A percentile compares a stretch with the other conserved stretches of the same genome.
phyloP scores from a whole-genome alignment of 2,329 filamentous ascomycete species.

The Colletotrichum sublineola region DNA sequence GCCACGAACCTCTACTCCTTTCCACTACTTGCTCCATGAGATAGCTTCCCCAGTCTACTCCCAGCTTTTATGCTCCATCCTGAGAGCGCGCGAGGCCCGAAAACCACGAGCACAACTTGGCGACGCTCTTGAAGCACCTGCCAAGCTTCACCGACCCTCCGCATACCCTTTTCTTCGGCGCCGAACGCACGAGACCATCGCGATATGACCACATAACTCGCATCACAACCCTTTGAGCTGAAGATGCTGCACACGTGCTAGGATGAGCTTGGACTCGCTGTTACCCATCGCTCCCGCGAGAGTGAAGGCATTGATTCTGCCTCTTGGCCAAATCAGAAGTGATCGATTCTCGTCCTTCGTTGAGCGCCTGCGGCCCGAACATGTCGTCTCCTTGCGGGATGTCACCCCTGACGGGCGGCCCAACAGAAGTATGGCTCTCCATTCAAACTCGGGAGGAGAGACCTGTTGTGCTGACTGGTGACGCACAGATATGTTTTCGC shows the following conservation, averaged over 20 bases:
- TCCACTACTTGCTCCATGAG: slow-evolving; percentile 19
- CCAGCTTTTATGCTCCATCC: slow-evolving; percentile 4
- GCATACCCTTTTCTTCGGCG: slow-evolving; percentile 4
- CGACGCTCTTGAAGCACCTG: slow-evolving; percentile 3
- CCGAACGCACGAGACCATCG: slow-evolving; percentile 20
- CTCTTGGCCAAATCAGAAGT: slow-evolving; percentile 86
- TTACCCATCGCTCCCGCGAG: slow-evolving; percentile 92
- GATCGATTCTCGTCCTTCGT: slow-evolving; percentile 85
- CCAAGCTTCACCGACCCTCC: slow-evolving; percentile 25
- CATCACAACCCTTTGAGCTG: slow-evolving; percentile 20
- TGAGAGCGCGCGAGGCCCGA: slow-evolving; percentile 12
- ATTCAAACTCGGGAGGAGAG: neutral
- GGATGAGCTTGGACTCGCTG: slow-evolving; percentile 89
- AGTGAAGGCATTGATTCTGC: slow-evolving; percentile 88
- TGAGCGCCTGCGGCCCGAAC: slow-evolving; percentile 80
- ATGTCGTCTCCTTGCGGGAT: slow-evolving; percentile 87
- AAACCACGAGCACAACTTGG: neutral
- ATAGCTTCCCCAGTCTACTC: slow-evolving; percentile 29
- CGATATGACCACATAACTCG: slow-evolving; percentile 40
- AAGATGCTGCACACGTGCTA: slow-evolving; percentile 60
- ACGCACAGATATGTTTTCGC: slow-evolving; percentile 88
- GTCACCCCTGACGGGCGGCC: slow-evolving; percentile 87
- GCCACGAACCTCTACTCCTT: slow-evolving; percentile 14
- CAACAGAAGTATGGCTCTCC: slow-evolving; percentile 76
- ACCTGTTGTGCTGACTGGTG: slow-evolving; percentile 23